These are phyloP conservation scores for Globisporangium yorkense DNA, from an alignment of 352 stramenopile genomes.

Conservation along the genomic window DNA sequence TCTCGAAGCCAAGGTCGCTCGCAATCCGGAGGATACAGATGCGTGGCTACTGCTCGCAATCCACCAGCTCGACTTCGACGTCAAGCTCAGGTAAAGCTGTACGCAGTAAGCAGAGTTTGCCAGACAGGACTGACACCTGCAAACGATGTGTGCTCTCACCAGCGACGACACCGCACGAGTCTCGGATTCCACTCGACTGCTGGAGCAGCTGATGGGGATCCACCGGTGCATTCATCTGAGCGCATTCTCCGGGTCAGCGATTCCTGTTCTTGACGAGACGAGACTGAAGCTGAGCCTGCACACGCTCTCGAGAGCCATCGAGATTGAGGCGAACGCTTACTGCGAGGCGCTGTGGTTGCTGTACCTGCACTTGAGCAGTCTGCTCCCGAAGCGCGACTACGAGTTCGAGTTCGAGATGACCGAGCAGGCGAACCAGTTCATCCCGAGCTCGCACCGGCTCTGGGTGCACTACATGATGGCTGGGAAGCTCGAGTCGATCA, in stretches of 20 bases:
- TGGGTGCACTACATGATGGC: conserved; percentile 25
- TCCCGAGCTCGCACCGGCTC: conserved; percentile 19
- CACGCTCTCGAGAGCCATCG: conserved; percentile 25
- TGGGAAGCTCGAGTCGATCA: conserved; percentile 10
- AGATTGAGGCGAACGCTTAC: conserved; percentile 33
- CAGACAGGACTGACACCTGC: background rate
- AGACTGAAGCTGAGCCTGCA: conserved; percentile 19
- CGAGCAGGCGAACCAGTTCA: conserved; percentile 25
- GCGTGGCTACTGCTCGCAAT: conserved; percentile 51
- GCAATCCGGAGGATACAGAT: conserved; percentile 22
- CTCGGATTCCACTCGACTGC: conserved; percentile 10
- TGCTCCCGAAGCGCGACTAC: conserved; percentile 13
- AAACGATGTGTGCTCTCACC: background rate
- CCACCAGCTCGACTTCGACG: conserved; percentile 37
- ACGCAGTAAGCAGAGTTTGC: background rate
- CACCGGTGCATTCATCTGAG: conserved; percentile 10
- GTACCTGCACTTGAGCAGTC: conserved; percentile 21
- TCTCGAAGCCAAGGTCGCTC: conserved; percentile 26
- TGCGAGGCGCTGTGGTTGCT: conserved; percentile 29
- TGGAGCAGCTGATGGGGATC: conserved; percentile 16
- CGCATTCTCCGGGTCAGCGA: background rate
- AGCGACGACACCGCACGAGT: conserved; percentile 22
- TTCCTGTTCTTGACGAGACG: conserved; percentile 1
- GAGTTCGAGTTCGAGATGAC: conserved; percentile 21
- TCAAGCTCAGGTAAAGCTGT: conserved; percentile 24